Base-by-base conservation (phyloP, 2,329 filamentous ascomycete genomes). In the Cadophora sp. region DNA sequence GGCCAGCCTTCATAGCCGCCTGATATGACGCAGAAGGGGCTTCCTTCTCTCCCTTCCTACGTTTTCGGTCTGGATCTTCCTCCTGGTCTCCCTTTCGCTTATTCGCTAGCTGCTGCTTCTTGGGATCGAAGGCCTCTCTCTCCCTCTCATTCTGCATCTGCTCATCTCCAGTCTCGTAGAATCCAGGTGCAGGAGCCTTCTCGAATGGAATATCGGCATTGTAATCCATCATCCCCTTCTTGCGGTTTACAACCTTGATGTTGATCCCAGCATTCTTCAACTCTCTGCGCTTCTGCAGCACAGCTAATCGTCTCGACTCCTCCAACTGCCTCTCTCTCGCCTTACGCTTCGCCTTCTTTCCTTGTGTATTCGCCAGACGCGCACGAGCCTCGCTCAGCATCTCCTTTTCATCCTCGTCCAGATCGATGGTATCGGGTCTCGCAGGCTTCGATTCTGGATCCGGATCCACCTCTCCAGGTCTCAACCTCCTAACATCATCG, bases 201-300 rank as follows among this genome's bases (percentile, higher is more conserved):
- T 99, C 96, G 73, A 99, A 98, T 0, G 96, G 96, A 72, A 99
- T 97, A 75, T 99, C 96, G 75, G 96, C 96, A 80, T 99, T 99
- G 84, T 99, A 99, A 80, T 99, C 96, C 93, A 99, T 99, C 83
- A 98, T 91, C 0, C 96, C 96, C 83, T 93, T 90, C 83, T 98
- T 98, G 69, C 92, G 89, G 16, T 92, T 96, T 2, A 90, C 89
- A 67, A 98, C 90, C 81, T 98, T 99, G 83, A 98, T 94, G 79
- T 99, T 99, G 81, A 99, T 98, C 59, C 96, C 96, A 1, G 96
- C 94, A 78, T 94, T 97, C 83, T 99, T 99, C 73, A 99, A 88
- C 81, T 99, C 96, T 74, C 96, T 89, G 48, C 96, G 89, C 83
- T 99, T 99, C 83, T 98, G 96, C 71, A 99, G 83, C 46, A 95